Evolutionary conservation across 139 green algal genomes (phyloP).

Genomic region (Eudorina sp.): DNA sequence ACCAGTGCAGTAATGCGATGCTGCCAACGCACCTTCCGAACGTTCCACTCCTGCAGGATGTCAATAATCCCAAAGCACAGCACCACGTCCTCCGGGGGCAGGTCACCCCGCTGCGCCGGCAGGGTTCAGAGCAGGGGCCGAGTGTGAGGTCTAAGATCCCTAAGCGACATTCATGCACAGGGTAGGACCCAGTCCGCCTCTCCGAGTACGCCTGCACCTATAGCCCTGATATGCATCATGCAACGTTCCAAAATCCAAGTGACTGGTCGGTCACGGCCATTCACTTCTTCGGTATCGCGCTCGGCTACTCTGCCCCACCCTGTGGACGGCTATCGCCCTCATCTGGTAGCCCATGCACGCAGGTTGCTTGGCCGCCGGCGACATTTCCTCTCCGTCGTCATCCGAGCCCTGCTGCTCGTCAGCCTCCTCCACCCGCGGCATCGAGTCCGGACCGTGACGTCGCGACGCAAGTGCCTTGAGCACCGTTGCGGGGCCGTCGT

Average conservation of each 20-base stretch:
- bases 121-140: too few species aligned
- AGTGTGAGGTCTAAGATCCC: too few species aligned
- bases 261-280: too few species aligned
- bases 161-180: too few species aligned
- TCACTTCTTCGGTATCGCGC: too few species aligned
- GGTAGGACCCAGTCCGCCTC: too few species aligned
- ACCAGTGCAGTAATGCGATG: too few species aligned
- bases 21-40: slow-evolving; percentile 23
- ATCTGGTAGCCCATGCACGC: slow-evolving; percentile 75
- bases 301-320: too few species aligned
- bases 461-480: slow-evolving; percentile 27
- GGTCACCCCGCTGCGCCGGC: background rate
- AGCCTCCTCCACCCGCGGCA: background rate
- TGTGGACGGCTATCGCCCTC: slow-evolving; percentile 58
- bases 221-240: too few species aligned
- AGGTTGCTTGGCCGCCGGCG: background rate
- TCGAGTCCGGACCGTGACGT: background rate
- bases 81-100: slow-evolving; percentile 77
- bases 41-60: slow-evolving; percentile 84
- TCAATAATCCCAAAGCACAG: slow-evolving; percentile 96
- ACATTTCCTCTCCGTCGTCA: background rate
- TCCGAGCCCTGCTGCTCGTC: background rate
- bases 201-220: too few species aligned
- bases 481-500: slow-evolving; percentile 41
- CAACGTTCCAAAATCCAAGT: too few species aligned